phyloP scores from a whole-genome alignment of 164 flowering plant species.

The Vitis riparia region DNA sequence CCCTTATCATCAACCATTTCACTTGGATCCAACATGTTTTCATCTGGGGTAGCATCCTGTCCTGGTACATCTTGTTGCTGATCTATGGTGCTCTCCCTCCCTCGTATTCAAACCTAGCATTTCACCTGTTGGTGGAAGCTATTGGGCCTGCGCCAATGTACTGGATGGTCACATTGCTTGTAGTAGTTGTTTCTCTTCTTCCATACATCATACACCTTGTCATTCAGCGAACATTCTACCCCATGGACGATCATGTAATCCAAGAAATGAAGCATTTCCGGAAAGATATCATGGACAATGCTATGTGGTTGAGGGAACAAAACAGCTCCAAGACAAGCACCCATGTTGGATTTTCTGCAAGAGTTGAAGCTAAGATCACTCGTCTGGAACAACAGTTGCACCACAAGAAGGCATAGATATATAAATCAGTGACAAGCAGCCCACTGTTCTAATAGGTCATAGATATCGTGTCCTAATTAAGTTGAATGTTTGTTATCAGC shows the following conservation, averaged over 20 bases:
- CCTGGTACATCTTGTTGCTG: constrained; percentile 53
- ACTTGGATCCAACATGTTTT: constrained; percentile 68
- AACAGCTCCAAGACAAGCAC: constrained; percentile 40
- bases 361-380: constrained; percentile 57
- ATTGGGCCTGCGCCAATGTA: constrained; percentile 45
- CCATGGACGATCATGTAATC: constrained; percentile 63
- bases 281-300: constrained; percentile 39
- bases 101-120: constrained; percentile 28
- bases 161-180: constrained; percentile 49
- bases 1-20: constrained; percentile 57
- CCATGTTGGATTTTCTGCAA: constrained; percentile 53
- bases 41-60: constrained; percentile 61
- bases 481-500: too few relatives aligned
- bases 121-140: constrained; percentile 37
- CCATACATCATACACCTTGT: constrained; percentile 48
- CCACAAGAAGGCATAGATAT: constrained; percentile 22
- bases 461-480: too few relatives aligned
- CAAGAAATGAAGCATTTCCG: constrained; percentile 57
- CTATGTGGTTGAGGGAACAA: constrained; percentile 59
- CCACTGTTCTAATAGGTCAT: neutral
- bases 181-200: constrained; percentile 33
- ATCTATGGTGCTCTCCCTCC: constrained; percentile 43
- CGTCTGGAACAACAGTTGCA: constrained; percentile 33
- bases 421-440: constrained; percentile 12
- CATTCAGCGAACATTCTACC: constrained; percentile 44